Base-by-base conservation (phyloP, 176 grass and related monocot genomes). In the Rhynchospora tenuis region DNA sequence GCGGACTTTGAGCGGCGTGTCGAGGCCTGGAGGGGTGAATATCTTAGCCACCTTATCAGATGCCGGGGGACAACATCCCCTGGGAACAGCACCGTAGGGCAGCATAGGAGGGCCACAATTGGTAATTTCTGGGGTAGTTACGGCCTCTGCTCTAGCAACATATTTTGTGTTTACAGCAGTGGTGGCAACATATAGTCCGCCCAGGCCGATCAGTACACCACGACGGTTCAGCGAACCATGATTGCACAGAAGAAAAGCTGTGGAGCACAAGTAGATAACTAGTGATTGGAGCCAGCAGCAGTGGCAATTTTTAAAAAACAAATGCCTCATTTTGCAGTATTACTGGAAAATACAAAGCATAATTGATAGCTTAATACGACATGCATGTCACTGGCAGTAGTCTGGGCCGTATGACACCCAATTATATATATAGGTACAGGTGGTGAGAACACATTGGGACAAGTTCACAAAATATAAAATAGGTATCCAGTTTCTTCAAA, bases 21-120 rank as follows among this genome's bases (percentile, higher is more conserved):
- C 29, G 4, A 52, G 68, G 72, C 84, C 70, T 2, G 81, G 91
- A 16, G 86, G 27, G 54, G 23, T 83, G 84, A 93, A 86, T 55
- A 82, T 11, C 67, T 81, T 16, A 3, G 84, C 58, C 14, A 12
- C 26, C 7, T 83, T 52, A 0, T 75, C 6, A 0, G 79, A 14
- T 55, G 0, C 6, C 7, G 89, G 86, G 13, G 86, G 75, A 23
- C 85, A 89, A 82, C 91, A 93, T 8, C 64, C 46, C 28, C 70
- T 81, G 0, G 86, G 79, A 19, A 86, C 80, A 0, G 87, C 5
- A 47, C 67, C 86, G 7, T 62, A 0, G 0, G 88, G 54, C 1
- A 85, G 84, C 1, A 66, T 6, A 7, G 76, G 61, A 20, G 74
- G 24, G 6, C 42, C 85, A 63, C 86, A 91, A 1, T 3, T 10